phyloP scores from a whole-genome alignment of 306 rosid species.

The Biancaea sappan region DNA sequence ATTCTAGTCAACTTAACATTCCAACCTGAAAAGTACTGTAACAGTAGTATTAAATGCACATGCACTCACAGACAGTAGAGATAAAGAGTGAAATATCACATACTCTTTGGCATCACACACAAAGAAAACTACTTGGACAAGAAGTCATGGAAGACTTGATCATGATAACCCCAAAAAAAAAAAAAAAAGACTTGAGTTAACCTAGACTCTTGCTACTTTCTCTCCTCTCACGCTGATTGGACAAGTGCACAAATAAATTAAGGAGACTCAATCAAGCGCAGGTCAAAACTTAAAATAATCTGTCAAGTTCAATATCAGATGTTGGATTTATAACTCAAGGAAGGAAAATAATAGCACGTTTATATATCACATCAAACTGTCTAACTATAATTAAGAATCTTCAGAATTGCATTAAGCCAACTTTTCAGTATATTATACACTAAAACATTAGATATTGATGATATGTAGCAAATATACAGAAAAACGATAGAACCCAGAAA shows the following conservation, averaged over 20 bases:
- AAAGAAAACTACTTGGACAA: background rate
- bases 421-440: background rate
- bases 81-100: background rate
- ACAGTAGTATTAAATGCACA: background rate
- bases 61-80: background rate
- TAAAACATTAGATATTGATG: background rate
- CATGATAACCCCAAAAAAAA: too few relatives aligned
- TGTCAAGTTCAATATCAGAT: background rate
- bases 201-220: background rate
- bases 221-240: background rate
- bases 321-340: background rate
- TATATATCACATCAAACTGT: background rate
- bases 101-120: background rate
- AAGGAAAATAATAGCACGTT: background rate
- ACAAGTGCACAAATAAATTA: background rate
- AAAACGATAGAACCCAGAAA: background rate
- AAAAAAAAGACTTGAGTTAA: background rate
- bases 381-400: background rate
- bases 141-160: background rate
- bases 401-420: background rate
- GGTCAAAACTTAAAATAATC: background rate
- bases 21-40: background rate
- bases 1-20: background rate
- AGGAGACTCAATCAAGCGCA: background rate
- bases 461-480: background rate